Evolutionary conservation across 352 stramenopile species (phyloP).

Genomic region (Globisporangium takayamanum): DNA sequence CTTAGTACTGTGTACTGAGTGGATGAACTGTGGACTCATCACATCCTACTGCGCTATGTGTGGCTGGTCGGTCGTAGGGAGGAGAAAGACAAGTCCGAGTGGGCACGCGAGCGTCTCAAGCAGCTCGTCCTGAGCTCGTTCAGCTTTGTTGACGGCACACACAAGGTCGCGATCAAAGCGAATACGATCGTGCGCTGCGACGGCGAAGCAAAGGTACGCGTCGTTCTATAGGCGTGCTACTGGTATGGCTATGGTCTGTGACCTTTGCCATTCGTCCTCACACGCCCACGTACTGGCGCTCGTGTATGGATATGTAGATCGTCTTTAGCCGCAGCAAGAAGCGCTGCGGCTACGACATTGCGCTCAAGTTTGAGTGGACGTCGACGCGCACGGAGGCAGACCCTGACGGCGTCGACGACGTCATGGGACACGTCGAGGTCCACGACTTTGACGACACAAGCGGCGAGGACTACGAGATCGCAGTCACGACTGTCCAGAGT

Average conservation of each 20-base stretch:
- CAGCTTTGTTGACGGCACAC: slow-evolving; percentile 37
- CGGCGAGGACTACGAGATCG: slow-evolving; percentile 73
- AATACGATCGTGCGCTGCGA: slow-evolving; percentile 63
- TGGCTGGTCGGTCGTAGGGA: slow-evolving; percentile 32
- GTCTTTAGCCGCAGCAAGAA: slow-evolving; percentile 84
- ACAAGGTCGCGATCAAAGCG: slow-evolving; percentile 48
- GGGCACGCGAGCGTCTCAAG: slow-evolving; percentile 67
- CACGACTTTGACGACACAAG: slow-evolving; percentile 84
- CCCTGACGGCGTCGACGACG: slow-evolving; percentile 33
- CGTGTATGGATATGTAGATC: slow-evolving; percentile 18
- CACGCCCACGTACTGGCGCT: not conserved
- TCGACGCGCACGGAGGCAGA: slow-evolving; percentile 31
- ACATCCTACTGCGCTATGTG: too few relatives aligned
- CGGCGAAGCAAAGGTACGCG: slow-evolving; percentile 66
- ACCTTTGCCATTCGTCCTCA: not conserved
- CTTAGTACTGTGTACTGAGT: not conserved
- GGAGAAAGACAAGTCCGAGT: slow-evolving; percentile 77
- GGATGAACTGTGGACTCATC: not conserved
- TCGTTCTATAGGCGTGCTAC: too few relatives aligned
- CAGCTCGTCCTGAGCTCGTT: slow-evolving; percentile 61
- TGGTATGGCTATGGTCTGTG: too few relatives aligned
- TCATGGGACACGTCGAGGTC: slow-evolving; percentile 65
- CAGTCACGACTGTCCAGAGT: slow-evolving; percentile 40
- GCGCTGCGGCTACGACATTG: slow-evolving; percentile 78
- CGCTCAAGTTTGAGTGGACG: slow-evolving; percentile 73